Evolutionary conservation across 352 stramenopile genomes (phyloP), one percentile per base, ranked within the genome.

Genomic region (Globisporangium canariense): DNA sequence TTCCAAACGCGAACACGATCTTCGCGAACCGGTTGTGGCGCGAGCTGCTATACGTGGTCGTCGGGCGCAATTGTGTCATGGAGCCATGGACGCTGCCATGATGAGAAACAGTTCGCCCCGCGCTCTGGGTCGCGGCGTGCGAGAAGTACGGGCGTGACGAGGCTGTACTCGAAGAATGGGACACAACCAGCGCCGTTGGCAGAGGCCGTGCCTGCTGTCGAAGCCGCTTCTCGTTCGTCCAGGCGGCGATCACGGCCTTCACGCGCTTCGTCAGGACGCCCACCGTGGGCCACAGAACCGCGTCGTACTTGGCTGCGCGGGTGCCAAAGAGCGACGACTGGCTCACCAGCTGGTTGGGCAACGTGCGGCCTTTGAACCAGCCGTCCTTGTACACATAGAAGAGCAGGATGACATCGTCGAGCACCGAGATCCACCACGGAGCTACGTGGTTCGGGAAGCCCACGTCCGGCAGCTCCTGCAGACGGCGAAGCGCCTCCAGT

Each of bases 11-110:
- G 60, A 91, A 90, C 43, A 93, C 62, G 38, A 93, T 75, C 58
- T 89, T 90, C 2, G 86, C 85, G 60, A 96, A 96, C 18, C 85
- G 79, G 43, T 82, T 85, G 47, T 86, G 78, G 8, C 80, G 85
- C 0, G 55, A 58, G 55, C 55, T 68, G 49, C 49, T 64, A 36
- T 60, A 68, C 9, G 20, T 18, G 8, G 36, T 43, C 22, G 32
- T 13, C 9, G 62, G 18, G 20, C 30, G 49, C 30, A 36, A 36
- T 8, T 38, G 59, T 10, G 10, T n/a, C 22, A 28, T 16, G 28
- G 40, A 30, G n/a, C 34, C 14, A 32, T 58, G 32, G 32, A 36
- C 32, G 32, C 32, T 36, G 32, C 32, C 32, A 36, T 36, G 32
- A 20, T n/a, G 18, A 16, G 43, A 22, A 16, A 25, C 46, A 25